A percentile compares a stretch with the other conserved stretches of the same genome.
These are phyloP conservation scores for Trametes punicea DNA, from an alignment of 768 basidiomycete genomes.

Conservation along the genomic window DNA sequence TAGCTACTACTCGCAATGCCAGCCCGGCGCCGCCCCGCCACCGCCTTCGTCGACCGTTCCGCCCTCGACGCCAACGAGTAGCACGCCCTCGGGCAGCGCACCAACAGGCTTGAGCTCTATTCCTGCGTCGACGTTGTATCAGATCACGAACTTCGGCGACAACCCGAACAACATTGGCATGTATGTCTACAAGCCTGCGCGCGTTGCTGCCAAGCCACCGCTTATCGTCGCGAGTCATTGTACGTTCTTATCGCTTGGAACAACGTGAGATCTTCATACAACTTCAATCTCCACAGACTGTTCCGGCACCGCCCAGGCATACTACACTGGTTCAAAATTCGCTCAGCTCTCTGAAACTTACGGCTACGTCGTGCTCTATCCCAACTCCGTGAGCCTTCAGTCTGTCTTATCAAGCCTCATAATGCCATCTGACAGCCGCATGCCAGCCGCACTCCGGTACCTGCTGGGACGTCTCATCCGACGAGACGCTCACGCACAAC, in stretches of 20 bases:
- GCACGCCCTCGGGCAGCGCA: constrained; percentile 14
- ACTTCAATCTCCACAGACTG: constrained; percentile 30
- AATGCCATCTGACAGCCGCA: neutral
- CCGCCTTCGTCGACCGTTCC: neutral
- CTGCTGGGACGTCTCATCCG: constrained; percentile 53
- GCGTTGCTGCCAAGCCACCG: constrained; percentile 33
- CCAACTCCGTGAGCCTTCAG: constrained; percentile 20
- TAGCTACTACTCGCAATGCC: constrained; percentile 43
- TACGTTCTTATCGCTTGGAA: constrained; percentile 5
- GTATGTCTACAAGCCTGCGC: constrained; percentile 37
- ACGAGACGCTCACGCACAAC: constrained; percentile 51
- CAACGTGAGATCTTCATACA: neutral
- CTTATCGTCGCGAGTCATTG: constrained; percentile 46
- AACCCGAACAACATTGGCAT: constrained; percentile 53
- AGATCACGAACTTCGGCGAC: constrained; percentile 45
- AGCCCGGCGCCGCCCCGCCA: constrained; percentile 28
- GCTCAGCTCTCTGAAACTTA: constrained; percentile 47
- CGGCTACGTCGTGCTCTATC: constrained; percentile 49
- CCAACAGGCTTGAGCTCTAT: constrained; percentile 14
- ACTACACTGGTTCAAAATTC: constrained; percentile 47
- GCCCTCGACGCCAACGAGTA: neutral
- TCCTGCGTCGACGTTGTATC: constrained; percentile 23
- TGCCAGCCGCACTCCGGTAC: constrained; percentile 12
- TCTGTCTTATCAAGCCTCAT: neutral
- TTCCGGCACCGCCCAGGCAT: constrained; percentile 48